These are phyloP conservation scores for Dendrobium nobile DNA, from an alignment of 106 monocot genomes.

Conservation along the genomic window DNA sequence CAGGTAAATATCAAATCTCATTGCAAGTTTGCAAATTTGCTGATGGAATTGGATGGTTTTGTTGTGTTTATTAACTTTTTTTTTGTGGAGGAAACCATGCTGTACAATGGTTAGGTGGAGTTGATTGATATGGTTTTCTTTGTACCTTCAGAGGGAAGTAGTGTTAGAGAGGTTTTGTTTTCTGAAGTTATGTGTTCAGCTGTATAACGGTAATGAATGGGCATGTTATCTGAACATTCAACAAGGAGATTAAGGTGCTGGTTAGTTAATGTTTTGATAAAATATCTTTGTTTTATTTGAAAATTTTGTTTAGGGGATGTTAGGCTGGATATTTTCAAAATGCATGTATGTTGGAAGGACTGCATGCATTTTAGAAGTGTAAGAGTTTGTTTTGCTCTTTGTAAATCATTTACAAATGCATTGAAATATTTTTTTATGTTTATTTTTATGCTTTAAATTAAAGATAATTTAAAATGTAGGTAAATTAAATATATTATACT, in stretches of 20 bases:
- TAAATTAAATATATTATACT: no score
- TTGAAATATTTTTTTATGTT: no score
- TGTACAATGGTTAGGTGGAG: neutral
- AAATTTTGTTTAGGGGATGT: no score
- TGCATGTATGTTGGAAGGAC: no score
- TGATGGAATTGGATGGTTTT: neutral
- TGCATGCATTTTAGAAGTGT: no score
- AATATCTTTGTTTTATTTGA: no score
- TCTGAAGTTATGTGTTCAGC: neutral
- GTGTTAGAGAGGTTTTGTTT: neutral
- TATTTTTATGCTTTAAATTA: no score
- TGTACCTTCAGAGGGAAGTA: neutral
- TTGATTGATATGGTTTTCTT: neutral
- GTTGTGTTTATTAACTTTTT: neutral
- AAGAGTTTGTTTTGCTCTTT: no score
- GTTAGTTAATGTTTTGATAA: no score
- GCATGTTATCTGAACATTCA: neutral
- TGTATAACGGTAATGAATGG: neutral
- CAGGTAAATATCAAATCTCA: neutral
- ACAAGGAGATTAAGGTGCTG: neutral
- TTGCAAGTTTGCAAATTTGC: neutral
- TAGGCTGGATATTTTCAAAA: no score
- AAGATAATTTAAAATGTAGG: no score
- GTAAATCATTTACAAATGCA: no score
- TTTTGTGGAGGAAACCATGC: neutral